Conservation (phyloP, 257 asterid species). For the Penstemon eatonii region DNA sequence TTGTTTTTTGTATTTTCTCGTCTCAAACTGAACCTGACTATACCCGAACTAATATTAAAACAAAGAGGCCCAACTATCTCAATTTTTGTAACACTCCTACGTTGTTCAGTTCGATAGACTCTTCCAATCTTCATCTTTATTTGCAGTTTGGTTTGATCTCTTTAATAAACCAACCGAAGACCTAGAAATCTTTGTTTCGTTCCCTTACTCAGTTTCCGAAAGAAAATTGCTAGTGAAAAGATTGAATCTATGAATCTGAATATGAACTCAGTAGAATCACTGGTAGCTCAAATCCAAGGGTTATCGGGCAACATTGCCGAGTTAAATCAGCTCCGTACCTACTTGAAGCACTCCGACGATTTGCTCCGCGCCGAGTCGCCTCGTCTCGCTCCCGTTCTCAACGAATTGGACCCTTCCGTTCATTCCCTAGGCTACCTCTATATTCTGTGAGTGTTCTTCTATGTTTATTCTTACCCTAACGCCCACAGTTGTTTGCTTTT, state of each 20-base stretch:
- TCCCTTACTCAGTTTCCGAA: constrained; percentile 15
- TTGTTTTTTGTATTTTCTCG: too few species aligned
- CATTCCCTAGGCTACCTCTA: constrained; percentile 88
- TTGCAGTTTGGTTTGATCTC: neutral
- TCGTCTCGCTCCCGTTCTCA: constrained; percentile 59
- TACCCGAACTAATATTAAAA: too few species aligned
- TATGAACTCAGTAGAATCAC: constrained; percentile 63
- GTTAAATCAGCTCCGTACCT: constrained; percentile 58
- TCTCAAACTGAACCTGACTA: too few species aligned
- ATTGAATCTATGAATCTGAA: constrained; percentile 58
- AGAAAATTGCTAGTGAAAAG: neutral
- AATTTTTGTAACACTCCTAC: too few species aligned
- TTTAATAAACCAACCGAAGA: neutral
- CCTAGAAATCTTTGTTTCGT: neutral
- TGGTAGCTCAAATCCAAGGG: constrained; percentile 82
- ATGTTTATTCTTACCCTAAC: neutral
- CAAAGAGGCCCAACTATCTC: too few species aligned
- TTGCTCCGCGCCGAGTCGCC: constrained; percentile 58
- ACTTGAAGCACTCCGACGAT: constrained; percentile 75
- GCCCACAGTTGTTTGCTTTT: neutral
- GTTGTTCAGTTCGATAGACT: too few species aligned
- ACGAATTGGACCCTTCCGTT: constrained; percentile 62
- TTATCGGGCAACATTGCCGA: constrained; percentile 55
- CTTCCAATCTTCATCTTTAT: too few species aligned
- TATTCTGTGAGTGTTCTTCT: constrained; percentile 48